These are phyloP conservation scores for Ensete ventricosum DNA, from an alignment of 176 grass and related monocot species.

Conservation along the genomic window DNA sequence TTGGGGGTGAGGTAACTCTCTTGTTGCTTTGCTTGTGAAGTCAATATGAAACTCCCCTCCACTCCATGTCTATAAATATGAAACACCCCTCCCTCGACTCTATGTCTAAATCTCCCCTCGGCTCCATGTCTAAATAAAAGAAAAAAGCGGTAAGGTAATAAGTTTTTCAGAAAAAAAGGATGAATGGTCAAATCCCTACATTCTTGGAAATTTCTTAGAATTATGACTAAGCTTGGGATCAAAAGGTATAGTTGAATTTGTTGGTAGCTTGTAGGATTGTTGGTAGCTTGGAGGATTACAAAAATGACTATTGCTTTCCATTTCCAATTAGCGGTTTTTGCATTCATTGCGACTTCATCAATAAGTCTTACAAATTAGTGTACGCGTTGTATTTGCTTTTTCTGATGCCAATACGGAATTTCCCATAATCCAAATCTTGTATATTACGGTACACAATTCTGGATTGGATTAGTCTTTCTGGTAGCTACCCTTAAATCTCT, in stretches of 20 bases:
- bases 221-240: not conserved
- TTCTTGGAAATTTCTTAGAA: not conserved
- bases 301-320: not conserved
- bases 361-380: not conserved
- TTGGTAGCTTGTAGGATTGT: no score
- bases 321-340: not conserved
- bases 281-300: slow-evolving; percentile 4
- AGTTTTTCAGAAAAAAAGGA: not conserved
- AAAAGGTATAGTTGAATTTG: not conserved
- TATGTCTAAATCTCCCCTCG: no score
- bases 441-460: not conserved
- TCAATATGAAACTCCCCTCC: no score
- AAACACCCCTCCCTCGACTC: no score
- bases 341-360: not conserved
- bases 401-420: not conserved
- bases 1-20: no score
- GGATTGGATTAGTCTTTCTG: not conserved
- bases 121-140: no score
- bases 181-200: not conserved
- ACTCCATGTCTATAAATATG: no score
- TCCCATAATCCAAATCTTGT: not conserved
- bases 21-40: no score
- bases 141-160: not conserved
- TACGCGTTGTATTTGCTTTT: not conserved
- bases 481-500: not conserved